Evolutionary conservation across 352 stramenopile species (phyloP), one percentile per base, ranked within the genome.

Genomic region (Phytophthora chlamydospora): DNA sequence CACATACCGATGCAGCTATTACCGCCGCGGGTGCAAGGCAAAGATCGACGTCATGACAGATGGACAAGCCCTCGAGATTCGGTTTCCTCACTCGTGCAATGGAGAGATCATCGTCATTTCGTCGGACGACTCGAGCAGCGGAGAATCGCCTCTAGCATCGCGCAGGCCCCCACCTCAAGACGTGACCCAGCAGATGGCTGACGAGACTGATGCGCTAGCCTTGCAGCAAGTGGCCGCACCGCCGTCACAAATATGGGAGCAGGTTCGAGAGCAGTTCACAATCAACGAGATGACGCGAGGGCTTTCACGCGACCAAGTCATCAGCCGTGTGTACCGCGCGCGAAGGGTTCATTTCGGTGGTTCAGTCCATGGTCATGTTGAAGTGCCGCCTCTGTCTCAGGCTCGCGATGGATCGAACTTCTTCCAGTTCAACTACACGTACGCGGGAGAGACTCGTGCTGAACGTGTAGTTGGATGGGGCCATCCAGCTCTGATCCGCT

Each of bases 221-320:
- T 2, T 61, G 9, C 33, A 31, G n/a, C 33, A 49, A 13, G 19
- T 61, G n/a, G 21, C 29, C 6, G 6, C 19, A 1, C 6, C 21
- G 80, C 98, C 96, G 73, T 98, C 95, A 27, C 93, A 79, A 61
- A 98, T 98, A 75, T 99, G 93, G 78, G 98, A 98, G 54, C 98
- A 98, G 19, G 98, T 83, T 8, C 88, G 84, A 7, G 98, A 74
- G 44, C 85, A 82, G 62, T 98, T 95, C 13, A 98, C 83, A 19
- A 98, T 71, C 6, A 83, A 72, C 9, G 67, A 68, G 58, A 91
- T 96, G 60, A 97, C 70, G 32, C 75, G 52, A 24, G 64, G 59
- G 36, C 41, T 77, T 6, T 64, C 53, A 51, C 73, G 88, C 38
- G 93, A 96, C 9, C 82, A 83, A 52, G 92, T 91, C 73, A 98